Percentiles rank a stretch among this genome's conserved stretches.
Evolutionary conservation across 148 eudicot species (phyloP).

Genomic region (Agrostemma githago): DNA sequence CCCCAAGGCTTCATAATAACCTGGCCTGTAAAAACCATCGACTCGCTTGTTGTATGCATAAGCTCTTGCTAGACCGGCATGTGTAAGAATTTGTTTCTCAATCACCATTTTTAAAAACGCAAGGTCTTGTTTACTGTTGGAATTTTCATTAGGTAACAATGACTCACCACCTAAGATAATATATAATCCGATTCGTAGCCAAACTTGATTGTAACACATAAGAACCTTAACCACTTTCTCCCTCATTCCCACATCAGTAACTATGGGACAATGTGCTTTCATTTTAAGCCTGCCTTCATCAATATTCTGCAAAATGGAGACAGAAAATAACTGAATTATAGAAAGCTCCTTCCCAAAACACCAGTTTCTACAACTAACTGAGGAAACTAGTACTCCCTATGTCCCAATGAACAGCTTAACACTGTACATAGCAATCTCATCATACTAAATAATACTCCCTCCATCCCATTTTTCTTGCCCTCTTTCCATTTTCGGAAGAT

Average conservation of each 20-base stretch:
- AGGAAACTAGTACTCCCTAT: neutral
- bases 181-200: conserved; percentile 84
- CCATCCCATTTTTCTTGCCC: no score
- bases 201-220: conserved; percentile 68
- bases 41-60: conserved; percentile 86
- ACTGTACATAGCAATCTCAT: neutral
- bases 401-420: no score
- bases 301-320: conserved; percentile 50
- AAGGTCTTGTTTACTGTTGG: conserved; percentile 58
- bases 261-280: conserved; percentile 86
- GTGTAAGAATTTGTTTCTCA: conserved; percentile 80
- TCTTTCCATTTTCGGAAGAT: no score
- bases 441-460: neutral
- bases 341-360: neutral
- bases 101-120: conserved; percentile 78
- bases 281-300: conserved; percentile 91
- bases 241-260: conserved; percentile 89
- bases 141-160: conserved; percentile 55
- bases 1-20: conserved; percentile 80
- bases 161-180: conserved; percentile 85
- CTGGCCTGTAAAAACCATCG: conserved; percentile 89
- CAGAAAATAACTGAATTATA: neutral
- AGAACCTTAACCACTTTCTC: conserved; percentile 66
- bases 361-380: neutral
- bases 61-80: conserved; percentile 67